Conservation (phyloP, 1,284 basidiomycete species). For the Amylostereum chailletii region DNA sequence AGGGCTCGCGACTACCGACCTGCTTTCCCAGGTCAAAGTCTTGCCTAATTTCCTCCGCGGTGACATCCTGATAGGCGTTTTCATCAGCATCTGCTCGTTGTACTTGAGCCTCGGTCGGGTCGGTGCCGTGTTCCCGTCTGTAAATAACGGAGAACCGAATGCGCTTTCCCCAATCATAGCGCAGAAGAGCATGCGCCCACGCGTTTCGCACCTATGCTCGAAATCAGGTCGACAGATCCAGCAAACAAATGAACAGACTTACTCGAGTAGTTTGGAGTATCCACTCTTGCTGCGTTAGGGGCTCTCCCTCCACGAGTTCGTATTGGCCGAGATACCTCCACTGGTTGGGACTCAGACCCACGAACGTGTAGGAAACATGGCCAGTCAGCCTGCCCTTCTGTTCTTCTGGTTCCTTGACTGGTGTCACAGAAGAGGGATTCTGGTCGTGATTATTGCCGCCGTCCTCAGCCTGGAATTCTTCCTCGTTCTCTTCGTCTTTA, state of each 20-base stretch:
- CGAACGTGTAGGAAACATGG: no score
- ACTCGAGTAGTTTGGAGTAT: constrained; percentile 9
- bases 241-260: neutral
- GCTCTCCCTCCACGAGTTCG: constrained; percentile 1
- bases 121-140: constrained; percentile 5
- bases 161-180: constrained; percentile 5
- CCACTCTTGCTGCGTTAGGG: constrained; percentile 14
- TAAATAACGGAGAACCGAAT: constrained; percentile 10
- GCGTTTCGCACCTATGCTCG: constrained; percentile 5
- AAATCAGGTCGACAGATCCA: neutral
- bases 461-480: no score
- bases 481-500: no score
- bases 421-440: no score
- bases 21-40: constrained; percentile 15
- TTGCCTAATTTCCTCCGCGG: constrained; percentile 9
- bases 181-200: constrained; percentile 6
- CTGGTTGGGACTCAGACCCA: no score
- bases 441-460: no score
- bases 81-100: neutral
- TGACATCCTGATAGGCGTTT: constrained; percentile 4
- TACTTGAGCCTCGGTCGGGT: constrained; percentile 12
- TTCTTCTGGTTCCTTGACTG: no score
- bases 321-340: constrained; percentile 17
- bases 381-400: no score
- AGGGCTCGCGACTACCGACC: constrained; percentile 6